A percentile compares a stretch with the other conserved stretches of the same genome.
These are phyloP conservation scores for Capniomyces stellatus DNA, from an alignment of 371 early-diverging fungal genomes.

Conservation along the genomic window DNA sequence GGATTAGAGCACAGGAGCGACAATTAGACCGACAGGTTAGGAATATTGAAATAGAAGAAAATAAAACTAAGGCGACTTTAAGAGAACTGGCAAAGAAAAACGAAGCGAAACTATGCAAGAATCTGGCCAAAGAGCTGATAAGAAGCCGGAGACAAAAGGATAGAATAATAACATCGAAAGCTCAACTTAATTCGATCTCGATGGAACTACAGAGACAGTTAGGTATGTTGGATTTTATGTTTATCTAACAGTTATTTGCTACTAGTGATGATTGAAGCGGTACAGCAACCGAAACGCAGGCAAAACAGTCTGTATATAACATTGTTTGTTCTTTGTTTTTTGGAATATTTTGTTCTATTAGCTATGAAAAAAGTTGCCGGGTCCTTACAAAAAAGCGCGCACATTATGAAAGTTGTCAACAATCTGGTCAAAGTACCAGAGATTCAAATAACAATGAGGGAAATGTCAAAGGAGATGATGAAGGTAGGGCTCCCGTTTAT, in stretches of 20 bases:
- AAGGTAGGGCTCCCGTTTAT: constrained; percentile 18
- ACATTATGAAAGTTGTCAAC: constrained; percentile 82
- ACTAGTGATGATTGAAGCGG: too few relatives aligned
- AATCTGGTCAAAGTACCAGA: constrained; percentile 66
- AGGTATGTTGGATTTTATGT: too few relatives aligned
- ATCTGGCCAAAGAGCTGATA: constrained; percentile 71
- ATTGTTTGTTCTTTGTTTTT: too few relatives aligned
- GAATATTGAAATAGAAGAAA: constrained; percentile 61
- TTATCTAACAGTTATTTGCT: too few relatives aligned
- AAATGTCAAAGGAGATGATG: constrained; percentile 88
- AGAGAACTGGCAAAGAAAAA: constrained; percentile 78
- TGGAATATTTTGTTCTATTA: too few relatives aligned
- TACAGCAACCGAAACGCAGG: too few relatives aligned
- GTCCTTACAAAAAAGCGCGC: constrained; percentile 64
- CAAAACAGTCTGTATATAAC: too few relatives aligned
- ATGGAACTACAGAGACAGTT: constrained; percentile 82
- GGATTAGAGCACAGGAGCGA: constrained; percentile 71
- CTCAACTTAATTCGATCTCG: constrained; percentile 75
- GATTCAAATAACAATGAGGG: constrained; percentile 62
- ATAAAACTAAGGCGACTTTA: constrained; percentile 54
- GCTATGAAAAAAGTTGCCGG: constrained; percentile 79
- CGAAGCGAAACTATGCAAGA: constrained; percentile 54
- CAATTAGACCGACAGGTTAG: constrained; percentile 69
- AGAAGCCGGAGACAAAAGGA: constrained; percentile 59
- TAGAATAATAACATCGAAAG: constrained; percentile 69